These are phyloP conservation scores for Uronychia binucleata DNA, from an alignment of 73 alveolate species.

Conservation along the genomic window DNA sequence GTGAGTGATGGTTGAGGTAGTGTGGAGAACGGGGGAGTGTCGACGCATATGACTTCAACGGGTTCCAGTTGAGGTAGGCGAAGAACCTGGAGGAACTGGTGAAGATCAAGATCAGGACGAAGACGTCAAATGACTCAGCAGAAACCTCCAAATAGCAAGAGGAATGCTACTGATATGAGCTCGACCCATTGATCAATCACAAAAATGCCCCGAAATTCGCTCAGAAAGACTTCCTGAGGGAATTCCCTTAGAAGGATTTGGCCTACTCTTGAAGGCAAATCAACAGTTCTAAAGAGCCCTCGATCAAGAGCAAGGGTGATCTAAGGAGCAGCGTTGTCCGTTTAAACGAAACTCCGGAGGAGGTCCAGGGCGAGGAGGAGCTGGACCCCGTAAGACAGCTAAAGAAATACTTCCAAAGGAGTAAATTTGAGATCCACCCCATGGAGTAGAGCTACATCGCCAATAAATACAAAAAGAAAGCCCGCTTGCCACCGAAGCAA, in stretches of 20 bases:
- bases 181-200: constrained; percentile 25
- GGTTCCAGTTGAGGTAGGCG: constrained; percentile 48
- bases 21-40: not conserved
- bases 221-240: constrained; percentile 1
- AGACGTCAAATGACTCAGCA: too few relatives aligned
- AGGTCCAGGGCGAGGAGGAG: not conserved
- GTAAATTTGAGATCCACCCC: not conserved
- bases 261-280: constrained; percentile 16
- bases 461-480: not conserved
- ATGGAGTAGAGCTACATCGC: not conserved
- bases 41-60: not conserved
- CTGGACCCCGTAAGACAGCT: not conserved
- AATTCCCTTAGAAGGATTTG: constrained; percentile 26
- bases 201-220: constrained; percentile 29
- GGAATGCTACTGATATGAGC: constrained; percentile 11
- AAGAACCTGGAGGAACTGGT: constrained; percentile 63
- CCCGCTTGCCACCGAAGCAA: not conserved
- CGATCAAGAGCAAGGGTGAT: not conserved
- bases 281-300: constrained; percentile 3
- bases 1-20: too few relatives aligned
- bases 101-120: constrained; percentile 33
- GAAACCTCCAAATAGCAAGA: constrained; percentile 4
- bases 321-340: not conserved
- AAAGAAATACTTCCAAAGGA: not conserved
- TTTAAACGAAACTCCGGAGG: not conserved